Conservation (phyloP, 176 grass and related monocot species). For the Tillandsia leiboldiana region DNA sequence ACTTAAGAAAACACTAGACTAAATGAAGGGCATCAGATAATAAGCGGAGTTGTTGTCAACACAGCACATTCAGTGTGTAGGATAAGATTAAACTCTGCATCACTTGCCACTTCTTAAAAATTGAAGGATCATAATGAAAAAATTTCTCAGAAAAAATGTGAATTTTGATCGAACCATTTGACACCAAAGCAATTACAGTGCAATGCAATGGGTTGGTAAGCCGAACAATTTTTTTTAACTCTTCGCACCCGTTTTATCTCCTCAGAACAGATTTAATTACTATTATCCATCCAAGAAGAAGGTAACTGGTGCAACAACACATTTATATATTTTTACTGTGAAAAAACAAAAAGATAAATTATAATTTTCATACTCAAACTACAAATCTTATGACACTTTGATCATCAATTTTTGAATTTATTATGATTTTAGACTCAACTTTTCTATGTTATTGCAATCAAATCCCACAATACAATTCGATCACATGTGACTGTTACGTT, state of each 20-base stretch:
- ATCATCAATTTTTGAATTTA: too few relatives aligned
- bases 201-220: slow-evolving; percentile 77
- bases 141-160: neutral
- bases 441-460: too few relatives aligned
- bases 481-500: neutral
- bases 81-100: slow-evolving; percentile 4
- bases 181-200: slow-evolving; percentile 58
- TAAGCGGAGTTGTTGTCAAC: slow-evolving; percentile 7
- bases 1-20: too few relatives aligned
- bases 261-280: slow-evolving; percentile 11
- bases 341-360: neutral
- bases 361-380: neutral
- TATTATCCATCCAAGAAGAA: slow-evolving; percentile 11
- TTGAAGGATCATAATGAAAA: neutral
- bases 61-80: slow-evolving; percentile 3
- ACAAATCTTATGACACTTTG: neutral
- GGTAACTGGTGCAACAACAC: neutral
- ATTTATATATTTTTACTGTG: neutral
- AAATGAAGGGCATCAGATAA: neutral
- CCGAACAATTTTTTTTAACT: slow-evolving; percentile 43
- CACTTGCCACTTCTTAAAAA: neutral
- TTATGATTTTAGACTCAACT: too few relatives aligned
- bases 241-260: slow-evolving; percentile 32
- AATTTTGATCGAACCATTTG: slow-evolving; percentile 79
- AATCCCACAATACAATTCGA: too few relatives aligned